These are phyloP conservation scores for Diaporthe destruens DNA, from an alignment of 2,329 filamentous ascomycete genomes.

Conservation along the genomic window DNA sequence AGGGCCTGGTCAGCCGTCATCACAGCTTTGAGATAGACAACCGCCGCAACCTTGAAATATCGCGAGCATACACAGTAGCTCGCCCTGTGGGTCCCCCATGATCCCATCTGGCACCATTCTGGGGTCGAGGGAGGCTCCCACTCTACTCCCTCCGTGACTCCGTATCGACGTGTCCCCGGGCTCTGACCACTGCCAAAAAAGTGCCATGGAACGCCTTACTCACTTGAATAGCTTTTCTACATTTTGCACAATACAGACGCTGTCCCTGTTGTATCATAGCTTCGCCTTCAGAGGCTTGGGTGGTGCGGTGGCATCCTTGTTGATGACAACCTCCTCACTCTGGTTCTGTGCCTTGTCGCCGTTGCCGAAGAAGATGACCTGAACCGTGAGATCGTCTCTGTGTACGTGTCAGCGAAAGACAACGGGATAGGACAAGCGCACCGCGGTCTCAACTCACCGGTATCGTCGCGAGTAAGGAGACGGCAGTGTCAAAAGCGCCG, in stretches of 20 bases:
- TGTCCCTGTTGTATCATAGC: constrained; percentile 40
- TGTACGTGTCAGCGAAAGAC: constrained; percentile 42
- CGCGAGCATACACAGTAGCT: background rate
- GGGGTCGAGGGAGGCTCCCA: background rate
- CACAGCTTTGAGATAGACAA: background rate
- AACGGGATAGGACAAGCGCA: background rate
- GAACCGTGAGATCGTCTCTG: constrained; percentile 94
- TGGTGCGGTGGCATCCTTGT: constrained; percentile 84
- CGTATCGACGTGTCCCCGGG: background rate
- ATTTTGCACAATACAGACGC: background rate
- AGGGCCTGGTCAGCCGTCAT: constrained; percentile 11
- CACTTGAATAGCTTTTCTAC: constrained; percentile 18
- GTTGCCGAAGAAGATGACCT: constrained; percentile 98
- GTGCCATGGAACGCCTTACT: constrained; percentile 36
- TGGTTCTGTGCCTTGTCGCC: constrained; percentile 63
- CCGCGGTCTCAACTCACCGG: constrained; percentile 68
- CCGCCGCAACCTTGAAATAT: constrained; percentile 9
- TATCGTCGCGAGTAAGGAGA: constrained; percentile 93
- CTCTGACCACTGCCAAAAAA: background rate
- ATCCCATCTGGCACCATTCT: background rate
- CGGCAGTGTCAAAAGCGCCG: constrained; percentile 89
- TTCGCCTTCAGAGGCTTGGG: constrained; percentile 49
- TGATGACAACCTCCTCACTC: constrained; percentile 83
- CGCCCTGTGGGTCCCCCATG: background rate
- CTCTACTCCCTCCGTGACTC: background rate